These are phyloP conservation scores for Pholiota adiposa DNA, from an alignment of 1,284 basidiomycete genomes.

Conservation along the genomic window DNA sequence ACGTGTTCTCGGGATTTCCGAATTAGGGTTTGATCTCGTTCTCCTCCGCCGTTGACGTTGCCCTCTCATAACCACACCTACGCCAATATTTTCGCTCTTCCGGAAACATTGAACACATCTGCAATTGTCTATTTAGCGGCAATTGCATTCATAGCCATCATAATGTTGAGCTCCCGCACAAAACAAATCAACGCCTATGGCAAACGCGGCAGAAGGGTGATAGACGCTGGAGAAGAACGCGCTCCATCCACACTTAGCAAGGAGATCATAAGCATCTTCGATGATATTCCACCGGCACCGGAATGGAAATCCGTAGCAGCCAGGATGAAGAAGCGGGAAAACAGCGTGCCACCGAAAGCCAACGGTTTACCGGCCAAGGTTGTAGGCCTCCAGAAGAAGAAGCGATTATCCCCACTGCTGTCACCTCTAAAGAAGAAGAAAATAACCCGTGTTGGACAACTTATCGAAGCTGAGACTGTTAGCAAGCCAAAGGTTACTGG, in stretches of 20 bases:
- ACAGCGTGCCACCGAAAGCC: constrained; percentile 34
- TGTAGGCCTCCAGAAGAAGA: constrained; percentile 42
- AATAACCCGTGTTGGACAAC: constrained; percentile 29
- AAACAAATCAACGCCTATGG: constrained; percentile 76
- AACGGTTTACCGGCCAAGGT: constrained; percentile 38
- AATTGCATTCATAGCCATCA: constrained; percentile 15
- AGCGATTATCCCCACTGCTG: constrained; percentile 36
- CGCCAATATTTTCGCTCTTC: not conserved
- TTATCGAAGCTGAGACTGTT: constrained; percentile 26
- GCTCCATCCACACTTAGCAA: constrained; percentile 8
- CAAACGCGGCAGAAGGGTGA: constrained; percentile 64
- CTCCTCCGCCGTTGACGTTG: not conserved
- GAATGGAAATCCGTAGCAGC: constrained; percentile 41
- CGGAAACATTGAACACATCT: constrained; percentile 6
- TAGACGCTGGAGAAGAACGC: constrained; percentile 48
- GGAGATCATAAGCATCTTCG: constrained; percentile 41
- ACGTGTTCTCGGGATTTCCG: constrained; percentile 9
- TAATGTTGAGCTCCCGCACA: constrained; percentile 52
- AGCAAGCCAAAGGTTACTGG: constrained; percentile 16
- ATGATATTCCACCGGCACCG: constrained; percentile 43
- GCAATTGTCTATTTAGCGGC: constrained; percentile 21
- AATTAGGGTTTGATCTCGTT: constrained; percentile 3
- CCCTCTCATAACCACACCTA: not conserved
- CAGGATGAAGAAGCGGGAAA: constrained; percentile 53
- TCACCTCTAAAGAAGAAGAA: constrained; percentile 34